Evolutionary conservation across 139 green algal species (phyloP).

Genomic region (Nannochloris sp.): DNA sequence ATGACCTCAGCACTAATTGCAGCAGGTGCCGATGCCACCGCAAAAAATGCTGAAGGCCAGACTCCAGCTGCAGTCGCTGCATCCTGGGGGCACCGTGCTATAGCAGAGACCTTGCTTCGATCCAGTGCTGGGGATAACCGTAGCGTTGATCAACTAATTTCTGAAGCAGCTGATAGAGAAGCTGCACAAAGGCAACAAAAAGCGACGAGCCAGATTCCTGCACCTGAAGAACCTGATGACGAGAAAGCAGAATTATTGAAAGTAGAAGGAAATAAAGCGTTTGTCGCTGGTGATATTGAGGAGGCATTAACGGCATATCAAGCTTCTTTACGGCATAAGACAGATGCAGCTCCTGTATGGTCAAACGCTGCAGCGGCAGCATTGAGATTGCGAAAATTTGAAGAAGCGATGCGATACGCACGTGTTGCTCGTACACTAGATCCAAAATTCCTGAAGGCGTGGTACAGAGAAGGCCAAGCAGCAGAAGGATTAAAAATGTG

Average conservation of each 20-base stretch:
- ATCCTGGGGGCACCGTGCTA: not conserved
- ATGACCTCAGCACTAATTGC: not conserved
- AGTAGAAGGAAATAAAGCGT: not conserved
- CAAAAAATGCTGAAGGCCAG: not conserved
- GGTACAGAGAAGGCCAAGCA: conserved; percentile 8
- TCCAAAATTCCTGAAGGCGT: conserved; percentile 1
- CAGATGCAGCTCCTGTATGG: not conserved
- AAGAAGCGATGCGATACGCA: conserved; percentile 6
- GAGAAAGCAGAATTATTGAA: not conserved
- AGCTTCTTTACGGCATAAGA: not conserved
- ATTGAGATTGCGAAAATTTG: not conserved
- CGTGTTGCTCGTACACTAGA: not conserved
- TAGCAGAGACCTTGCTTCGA: not conserved
- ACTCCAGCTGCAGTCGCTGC: conserved; percentile 2
- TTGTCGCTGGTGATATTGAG: not conserved
- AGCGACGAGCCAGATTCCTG: not conserved
- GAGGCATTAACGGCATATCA: not conserved
- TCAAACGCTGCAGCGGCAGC: conserved; percentile 8
- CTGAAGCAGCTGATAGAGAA: not conserved
- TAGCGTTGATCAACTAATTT: not conserved
- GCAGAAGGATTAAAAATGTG: conserved; percentile 3
- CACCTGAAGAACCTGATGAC: not conserved
- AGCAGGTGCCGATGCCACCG: not conserved
- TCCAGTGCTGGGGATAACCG: not conserved
- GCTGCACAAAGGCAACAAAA: not conserved